These are phyloP conservation scores for Arachis hypogaea DNA, from an alignment of 306 rosid species.

Conservation along the genomic window DNA sequence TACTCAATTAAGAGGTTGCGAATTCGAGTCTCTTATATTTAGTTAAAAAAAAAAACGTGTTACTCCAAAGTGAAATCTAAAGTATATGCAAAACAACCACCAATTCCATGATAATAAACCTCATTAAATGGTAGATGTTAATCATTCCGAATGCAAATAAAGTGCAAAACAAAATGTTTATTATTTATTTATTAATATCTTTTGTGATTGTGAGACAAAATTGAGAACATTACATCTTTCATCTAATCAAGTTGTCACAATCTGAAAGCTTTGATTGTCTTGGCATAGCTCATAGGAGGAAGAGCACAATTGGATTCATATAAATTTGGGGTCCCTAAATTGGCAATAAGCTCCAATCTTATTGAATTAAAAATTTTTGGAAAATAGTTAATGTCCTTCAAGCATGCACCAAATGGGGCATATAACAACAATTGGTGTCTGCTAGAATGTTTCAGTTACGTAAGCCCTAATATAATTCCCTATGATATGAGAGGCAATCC, in stretches of 20 bases:
- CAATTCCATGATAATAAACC: no score
- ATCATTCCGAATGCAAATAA: no score
- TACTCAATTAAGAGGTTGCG: no score
- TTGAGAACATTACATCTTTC: neutral
- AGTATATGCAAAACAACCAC: no score
- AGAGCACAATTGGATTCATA: neutral
- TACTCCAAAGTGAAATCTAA: no score
- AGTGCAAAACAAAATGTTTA: no score
- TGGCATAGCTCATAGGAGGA: neutral
- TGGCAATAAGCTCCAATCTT: conserved; percentile 2
- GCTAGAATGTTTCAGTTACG: conserved; percentile 22
- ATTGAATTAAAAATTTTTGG: neutral
- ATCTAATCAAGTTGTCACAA: neutral
- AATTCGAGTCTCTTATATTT: no score
- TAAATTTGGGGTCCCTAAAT: neutral
- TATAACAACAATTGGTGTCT: conserved; percentile 14
- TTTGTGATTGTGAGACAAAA: neutral
- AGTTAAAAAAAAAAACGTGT: no score
- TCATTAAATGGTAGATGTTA: no score
- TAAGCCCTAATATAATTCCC: neutral
- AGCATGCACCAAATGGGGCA: neutral
- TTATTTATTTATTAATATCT: no score
- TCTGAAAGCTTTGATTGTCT: conserved; percentile 14
- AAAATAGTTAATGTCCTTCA: neutral
- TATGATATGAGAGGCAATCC: neutral